Base-by-base conservation (phyloP, 2,329 filamentous ascomycete genomes). In the Stagonosporopsis tanaceti region DNA sequence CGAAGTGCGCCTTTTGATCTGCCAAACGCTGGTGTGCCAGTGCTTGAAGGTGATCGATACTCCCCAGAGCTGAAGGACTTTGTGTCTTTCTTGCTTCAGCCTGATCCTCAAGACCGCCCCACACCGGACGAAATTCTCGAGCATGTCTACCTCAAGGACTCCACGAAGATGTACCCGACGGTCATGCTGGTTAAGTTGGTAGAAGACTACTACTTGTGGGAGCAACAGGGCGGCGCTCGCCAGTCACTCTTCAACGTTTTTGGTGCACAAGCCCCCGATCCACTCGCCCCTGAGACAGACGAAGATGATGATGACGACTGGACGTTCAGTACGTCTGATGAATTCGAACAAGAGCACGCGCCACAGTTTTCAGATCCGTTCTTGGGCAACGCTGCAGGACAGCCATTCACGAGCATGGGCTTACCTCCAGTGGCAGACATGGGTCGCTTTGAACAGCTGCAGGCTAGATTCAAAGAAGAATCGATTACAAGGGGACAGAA, bases 141-240 rank as follows among this genome's bases (percentile, higher is more conserved):
- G 41, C 90, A 93, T 68, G 83, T 82, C 0, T 93, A 90, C 70
- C 84, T 93, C 53, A 79, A 79, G 57, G 85, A 87, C 57, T 90
- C 89, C 0, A 80, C 82, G 6, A 79, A 84, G 14, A 79, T 79
- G 41, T 88, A 90, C 66, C 90, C 91, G 0, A 87, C 87, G 0
- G 83, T 83, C 0, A 83, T 81, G 4, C 81, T 94, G 2, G 79
- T 85, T 2, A 81, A 86, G 57, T 80, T 94, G 1, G 88, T 94
- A 9, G 85, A 87, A 62, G 87, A 86, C 12, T 94, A 90, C 77
- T 89, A 87, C 69, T 71, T 88, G 20, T 94, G 91, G 91, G 90
- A 93, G 73, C 84, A 87, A 7, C 84, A 87, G 9, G 91, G 91
- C 24, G 90, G 90, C 27, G 86, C 85, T 63, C 84, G 91, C 42